phyloP scores from a whole-genome alignment of 805 yeast species.

The Candida methanosorbosa region DNA sequence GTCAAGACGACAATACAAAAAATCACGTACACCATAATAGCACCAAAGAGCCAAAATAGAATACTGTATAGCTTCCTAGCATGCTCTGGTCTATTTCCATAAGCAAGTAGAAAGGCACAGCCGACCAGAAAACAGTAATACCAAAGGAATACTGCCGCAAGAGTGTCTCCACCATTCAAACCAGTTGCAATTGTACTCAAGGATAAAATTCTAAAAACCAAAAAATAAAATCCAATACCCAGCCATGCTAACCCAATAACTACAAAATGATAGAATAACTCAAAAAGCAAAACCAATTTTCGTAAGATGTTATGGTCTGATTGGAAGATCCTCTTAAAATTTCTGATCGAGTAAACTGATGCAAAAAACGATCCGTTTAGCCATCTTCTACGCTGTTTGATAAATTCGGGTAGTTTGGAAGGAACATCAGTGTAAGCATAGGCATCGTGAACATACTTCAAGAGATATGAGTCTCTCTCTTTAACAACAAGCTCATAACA shows the following conservation, averaged over 20 bases:
- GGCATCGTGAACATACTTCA: constrained; percentile 79
- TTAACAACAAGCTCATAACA: constrained; percentile 94
- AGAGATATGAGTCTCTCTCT: constrained; percentile 55
- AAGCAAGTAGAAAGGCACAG: constrained; percentile 77
- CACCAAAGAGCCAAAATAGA: constrained; percentile 68
- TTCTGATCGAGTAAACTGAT: constrained; percentile 74
- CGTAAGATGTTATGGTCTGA: constrained; percentile 64
- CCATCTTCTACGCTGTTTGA: constrained; percentile 93
- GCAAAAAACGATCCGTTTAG: constrained; percentile 95
- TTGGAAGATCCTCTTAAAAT: constrained; percentile 63
- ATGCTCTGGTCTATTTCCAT: constrained; percentile 91
- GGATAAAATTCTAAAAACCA: constrained; percentile 83
- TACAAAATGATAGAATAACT: constrained; percentile 68
- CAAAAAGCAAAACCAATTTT: constrained; percentile 63
- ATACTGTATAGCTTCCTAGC: constrained; percentile 65
- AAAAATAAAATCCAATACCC: constrained; percentile 76
- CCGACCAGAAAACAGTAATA: constrained; percentile 67
- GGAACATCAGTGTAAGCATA: constrained; percentile 96
- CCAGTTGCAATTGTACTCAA: constrained; percentile 55
- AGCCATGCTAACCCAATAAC: constrained; percentile 82
- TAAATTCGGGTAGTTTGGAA: constrained; percentile 74
- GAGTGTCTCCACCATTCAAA: constrained; percentile 54
- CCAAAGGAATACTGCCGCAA: constrained; percentile 79
- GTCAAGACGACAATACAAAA: constrained; percentile 68
- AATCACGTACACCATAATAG: constrained; percentile 78